Base-by-base conservation (phyloP, 306 rosid genomes). In the Ochetophila trinervis region DNA sequence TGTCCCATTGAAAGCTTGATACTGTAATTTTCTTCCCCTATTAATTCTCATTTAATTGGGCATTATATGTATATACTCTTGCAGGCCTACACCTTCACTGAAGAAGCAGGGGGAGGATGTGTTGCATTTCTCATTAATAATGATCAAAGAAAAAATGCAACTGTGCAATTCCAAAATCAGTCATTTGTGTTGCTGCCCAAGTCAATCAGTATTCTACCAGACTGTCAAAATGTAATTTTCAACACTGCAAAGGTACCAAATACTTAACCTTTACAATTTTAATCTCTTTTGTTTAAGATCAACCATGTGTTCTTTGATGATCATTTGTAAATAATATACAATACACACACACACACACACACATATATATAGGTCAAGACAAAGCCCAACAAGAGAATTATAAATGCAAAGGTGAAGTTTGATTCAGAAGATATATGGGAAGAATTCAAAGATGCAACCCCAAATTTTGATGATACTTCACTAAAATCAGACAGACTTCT, bases 111-210 rank as follows among this genome's bases (percentile, higher is more conserved):
- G 53, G 81, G 44, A 69, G 80, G 53, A 49, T 88, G 92, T 60
- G 88, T 71, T 22, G 92, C 96, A 42, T 86, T 88, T 69, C 85
- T 88, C 20, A 62, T 77, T 76, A 88, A 88, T 69, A 66, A 77
- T 51, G 84, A 82, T 49, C 47, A 0, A 64, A 9, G 0, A 66
- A 10, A 1, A 20, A 82, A 62, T 3, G 71, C 59, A 21, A 61
- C 79, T 16, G 84, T 88, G 17, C 85, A 76, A 36, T 88, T 88
- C 74, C 82, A 34, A 51, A 84, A 84, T 51, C 70, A 13, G 15
- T 60, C 96, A 20, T 69, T 66, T 23, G 63, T 62, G 44, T 71
- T 88, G 65, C 77, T 78, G 13, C 88, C 92, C n/a, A 88, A 59
- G 74, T 86, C 90, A 14, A 80, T 86, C 24, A 86, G 90, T 55